Base-by-base conservation (phyloP, 352 stramenopile genomes). In the Phytopythium kandeliae region DNA sequence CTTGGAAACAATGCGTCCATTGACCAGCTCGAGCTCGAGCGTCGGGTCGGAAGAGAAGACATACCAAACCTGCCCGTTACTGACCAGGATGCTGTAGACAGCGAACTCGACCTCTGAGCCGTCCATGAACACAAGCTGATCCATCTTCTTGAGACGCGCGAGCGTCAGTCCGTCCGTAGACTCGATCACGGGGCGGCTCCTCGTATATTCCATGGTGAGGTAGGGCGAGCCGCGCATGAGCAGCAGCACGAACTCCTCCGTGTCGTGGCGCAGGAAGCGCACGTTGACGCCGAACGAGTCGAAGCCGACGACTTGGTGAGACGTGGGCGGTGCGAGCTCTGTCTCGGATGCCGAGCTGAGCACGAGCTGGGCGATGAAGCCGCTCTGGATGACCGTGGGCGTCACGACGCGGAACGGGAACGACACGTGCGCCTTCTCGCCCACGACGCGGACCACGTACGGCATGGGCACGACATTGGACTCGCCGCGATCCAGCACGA, bases 141-240 rank as follows among this genome's bases (percentile, higher is more conserved):
- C 19, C 5, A 71, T 43, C 30, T 74, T 75, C 57, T 86, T 85
- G 48, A 86, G 61, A 17, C 65, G 58, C 37, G 48, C 60, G 37
- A 86, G 71, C 36, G 54, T 47, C 50, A 88, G 55, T 37, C 72
- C 75, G 28, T 85, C 70, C n/a, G 54, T 59, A 15, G 72, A 59
- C 35, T 82, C 65, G 46, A 95, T 55, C 41, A 78, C 51, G 2
- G 85, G 80, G n/a, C 65, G 63, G 37, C 65, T 73, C 52, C 55
- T 55, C 10, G 48, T 59, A 57, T 71, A 95, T 42, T 93, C 74
- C 46, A 86, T 63, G 4, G 85, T 92, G 11, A 93, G 43, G 50
- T 89, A 95, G 28, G 85, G 85, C 53, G 82, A 92, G 19, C 82
- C 83, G 26, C 83, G 78, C 56, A 90, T 79, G 22, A 95, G 67